Conservation (phyloP, 352 stramenopile genomes). For the Peronospora tabacina region DNA sequence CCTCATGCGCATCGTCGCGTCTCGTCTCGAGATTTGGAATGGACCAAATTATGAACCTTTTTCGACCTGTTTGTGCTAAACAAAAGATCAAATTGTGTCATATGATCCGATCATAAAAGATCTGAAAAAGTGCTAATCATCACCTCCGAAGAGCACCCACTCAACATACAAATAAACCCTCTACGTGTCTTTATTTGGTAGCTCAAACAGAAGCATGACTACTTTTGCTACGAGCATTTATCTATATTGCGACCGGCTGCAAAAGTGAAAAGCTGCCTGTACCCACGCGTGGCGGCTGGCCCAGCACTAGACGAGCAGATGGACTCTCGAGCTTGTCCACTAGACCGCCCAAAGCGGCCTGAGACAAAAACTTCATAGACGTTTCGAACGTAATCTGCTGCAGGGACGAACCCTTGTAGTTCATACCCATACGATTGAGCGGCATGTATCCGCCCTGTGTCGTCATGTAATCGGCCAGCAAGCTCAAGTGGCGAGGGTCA, state of each 20-base stretch:
- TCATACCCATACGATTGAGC: slow-evolving; percentile 97
- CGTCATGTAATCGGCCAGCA: slow-evolving; percentile 99
- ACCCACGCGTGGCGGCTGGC: slow-evolving; percentile 90
- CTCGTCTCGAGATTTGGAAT: slow-evolving; percentile 5
- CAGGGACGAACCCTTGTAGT: slow-evolving; percentile 92
- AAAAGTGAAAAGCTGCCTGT: slow-evolving; percentile 94
- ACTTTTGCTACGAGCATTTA: neutral
- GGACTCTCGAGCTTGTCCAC: slow-evolving; percentile 90
- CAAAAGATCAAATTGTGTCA: neutral
- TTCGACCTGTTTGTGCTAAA: neutral
- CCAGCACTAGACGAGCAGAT: slow-evolving; percentile 93
- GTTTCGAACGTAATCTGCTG: slow-evolving; percentile 99
- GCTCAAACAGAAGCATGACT: too few relatives aligned
- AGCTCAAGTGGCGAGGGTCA: slow-evolving; percentile 94
- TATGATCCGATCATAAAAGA: too few relatives aligned
- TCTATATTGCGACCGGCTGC: slow-evolving; percentile 76
- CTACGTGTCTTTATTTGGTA: too few relatives aligned
- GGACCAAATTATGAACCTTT: neutral
- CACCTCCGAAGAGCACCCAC: too few relatives aligned
- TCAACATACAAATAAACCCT: too few relatives aligned
- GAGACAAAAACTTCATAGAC: slow-evolving; percentile 96
- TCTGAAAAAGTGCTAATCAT: too few relatives aligned
- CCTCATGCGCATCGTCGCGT: slow-evolving; percentile 44
- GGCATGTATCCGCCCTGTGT: slow-evolving; percentile 94
- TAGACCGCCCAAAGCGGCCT: slow-evolving; percentile 88